These are phyloP conservation scores for Capronia epimyces DNA, from an alignment of 2,329 filamentous ascomycete species.

Conservation along the genomic window DNA sequence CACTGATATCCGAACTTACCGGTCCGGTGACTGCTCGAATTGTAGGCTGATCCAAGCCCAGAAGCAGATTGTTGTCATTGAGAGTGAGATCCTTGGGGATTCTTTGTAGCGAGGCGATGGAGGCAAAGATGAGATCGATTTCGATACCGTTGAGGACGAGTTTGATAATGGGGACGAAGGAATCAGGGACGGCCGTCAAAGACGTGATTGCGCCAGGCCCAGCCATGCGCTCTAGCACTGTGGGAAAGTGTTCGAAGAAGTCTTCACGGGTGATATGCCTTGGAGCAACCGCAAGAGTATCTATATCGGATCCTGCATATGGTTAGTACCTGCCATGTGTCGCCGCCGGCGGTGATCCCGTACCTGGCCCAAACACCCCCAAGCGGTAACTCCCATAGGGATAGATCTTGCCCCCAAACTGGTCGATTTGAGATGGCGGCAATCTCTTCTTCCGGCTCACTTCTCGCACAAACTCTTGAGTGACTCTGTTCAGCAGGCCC, in stretches of 20 bases:
- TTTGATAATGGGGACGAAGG: slow-evolving; percentile 96
- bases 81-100: slow-evolving; percentile 69
- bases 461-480: slow-evolving; percentile 77
- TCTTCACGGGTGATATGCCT: slow-evolving; percentile 83
- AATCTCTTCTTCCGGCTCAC: slow-evolving; percentile 70
- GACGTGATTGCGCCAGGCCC: slow-evolving; percentile 75
- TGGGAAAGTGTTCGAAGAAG: slow-evolving; percentile 87
- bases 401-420: slow-evolving; percentile 86
- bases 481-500: slow-evolving; percentile 68
- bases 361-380: slow-evolving; percentile 80
- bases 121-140: slow-evolving; percentile 87
- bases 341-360: slow-evolving; percentile 20
- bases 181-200: slow-evolving; percentile 77
- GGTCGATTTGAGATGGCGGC: slow-evolving; percentile 70
- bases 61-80: slow-evolving; percentile 75
- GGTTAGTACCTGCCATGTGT: slow-evolving; percentile 3
- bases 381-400: slow-evolving; percentile 94
- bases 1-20: slow-evolving; percentile 1
- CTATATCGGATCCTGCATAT: slow-evolving; percentile 78
- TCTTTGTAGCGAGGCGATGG: slow-evolving; percentile 63
- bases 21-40: slow-evolving; percentile 89
- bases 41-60: slow-evolving; percentile 79
- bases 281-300: slow-evolving; percentile 87
- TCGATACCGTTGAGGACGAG: slow-evolving; percentile 86
- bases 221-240: slow-evolving; percentile 68